Evolutionary conservation across 306 rosid species (phyloP).

Genomic region (Sicyos baderoa): DNA sequence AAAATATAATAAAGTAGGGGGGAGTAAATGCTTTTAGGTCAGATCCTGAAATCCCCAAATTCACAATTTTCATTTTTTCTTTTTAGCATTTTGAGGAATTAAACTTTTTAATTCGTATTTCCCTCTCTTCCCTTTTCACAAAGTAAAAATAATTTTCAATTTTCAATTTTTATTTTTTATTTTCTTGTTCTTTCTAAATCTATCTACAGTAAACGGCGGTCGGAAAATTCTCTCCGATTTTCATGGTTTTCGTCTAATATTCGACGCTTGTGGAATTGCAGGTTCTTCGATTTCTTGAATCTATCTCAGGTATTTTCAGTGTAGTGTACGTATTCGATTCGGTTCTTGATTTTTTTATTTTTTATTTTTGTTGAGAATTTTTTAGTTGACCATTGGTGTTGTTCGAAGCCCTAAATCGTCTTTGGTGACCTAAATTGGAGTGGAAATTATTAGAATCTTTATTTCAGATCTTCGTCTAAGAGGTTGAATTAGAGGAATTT

Average conservation of each 20-base stretch:
- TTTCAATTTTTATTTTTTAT: conserved; percentile 17
- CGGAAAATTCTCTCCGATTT: conserved; percentile 40
- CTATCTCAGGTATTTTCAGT: background rate
- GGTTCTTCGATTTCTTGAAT: conserved; percentile 5
- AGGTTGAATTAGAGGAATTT: conserved; percentile 2
- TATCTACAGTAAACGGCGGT: conserved; percentile 35
- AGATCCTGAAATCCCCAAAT: no score
- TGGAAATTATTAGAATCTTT: conserved; percentile 1
- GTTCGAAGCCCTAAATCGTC: conserved; percentile 20
- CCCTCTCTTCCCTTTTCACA: conserved; percentile 4
- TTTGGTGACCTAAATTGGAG: background rate
- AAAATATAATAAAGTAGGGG: no score
- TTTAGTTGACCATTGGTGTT: background rate
- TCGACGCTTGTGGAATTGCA: conserved; percentile 15
- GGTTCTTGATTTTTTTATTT: conserved; percentile 7
- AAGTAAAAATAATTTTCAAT: conserved; percentile 29
- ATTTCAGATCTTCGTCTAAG: background rate
- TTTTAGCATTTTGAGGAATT: conserved; percentile 12
- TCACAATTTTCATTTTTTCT: no score
- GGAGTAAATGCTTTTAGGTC: no score
- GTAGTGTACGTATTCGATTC: background rate
- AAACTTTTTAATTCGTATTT: conserved; percentile 2
- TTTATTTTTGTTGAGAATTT: no score
- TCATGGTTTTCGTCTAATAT: conserved; percentile 6
- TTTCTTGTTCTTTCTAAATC: conserved; percentile 16